Evolutionary conservation across 2,329 filamentous ascomycete genomes (phyloP).

Genomic region (Phoma sp.): DNA sequence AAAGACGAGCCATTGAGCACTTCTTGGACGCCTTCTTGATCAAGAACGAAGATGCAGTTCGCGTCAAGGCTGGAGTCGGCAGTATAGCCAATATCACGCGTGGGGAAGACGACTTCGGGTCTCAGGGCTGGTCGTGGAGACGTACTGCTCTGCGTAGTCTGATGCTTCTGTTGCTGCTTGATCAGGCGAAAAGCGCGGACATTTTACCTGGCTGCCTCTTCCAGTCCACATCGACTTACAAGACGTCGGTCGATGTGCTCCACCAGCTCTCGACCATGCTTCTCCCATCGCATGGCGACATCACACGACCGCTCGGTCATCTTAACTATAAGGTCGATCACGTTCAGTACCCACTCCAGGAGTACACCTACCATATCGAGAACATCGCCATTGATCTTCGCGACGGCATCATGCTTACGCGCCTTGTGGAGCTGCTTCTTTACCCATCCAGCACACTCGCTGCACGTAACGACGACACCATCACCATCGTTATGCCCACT

Average conservation of each 20-base stretch:
- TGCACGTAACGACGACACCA: conserved; percentile 46
- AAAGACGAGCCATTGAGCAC: conserved; percentile 55
- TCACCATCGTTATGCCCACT: conserved; percentile 56
- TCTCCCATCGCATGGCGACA: conserved; percentile 66
- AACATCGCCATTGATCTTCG: conserved; percentile 70
- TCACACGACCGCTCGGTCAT: conserved; percentile 62
- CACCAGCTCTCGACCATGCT: conserved; percentile 61
- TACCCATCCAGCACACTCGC: conserved; percentile 50
- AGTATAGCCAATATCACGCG: conserved; percentile 51
- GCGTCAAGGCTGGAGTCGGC: conserved; percentile 46
- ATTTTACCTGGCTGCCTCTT: conserved; percentile 58
- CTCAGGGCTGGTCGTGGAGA: conserved; percentile 59
- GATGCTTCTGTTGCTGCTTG: conserved; percentile 67
- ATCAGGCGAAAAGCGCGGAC: conserved; percentile 58
- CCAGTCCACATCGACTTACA: conserved; percentile 59
- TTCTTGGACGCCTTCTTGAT: conserved; percentile 67
- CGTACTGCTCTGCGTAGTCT: conserved; percentile 65
- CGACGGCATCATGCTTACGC: conserved; percentile 66
- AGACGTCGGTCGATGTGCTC: conserved; percentile 63
- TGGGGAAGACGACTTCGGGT: conserved; percentile 52
- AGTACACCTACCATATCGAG: conserved; percentile 64
- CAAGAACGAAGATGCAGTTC: conserved; percentile 63
- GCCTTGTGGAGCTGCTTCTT: conserved; percentile 65
- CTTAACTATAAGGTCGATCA: conserved; percentile 64
- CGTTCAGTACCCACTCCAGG: conserved; percentile 64